Base-by-base conservation (phyloP, 108 stramenopile genomes). In the Mayamaea pseudoterrestris region DNA sequence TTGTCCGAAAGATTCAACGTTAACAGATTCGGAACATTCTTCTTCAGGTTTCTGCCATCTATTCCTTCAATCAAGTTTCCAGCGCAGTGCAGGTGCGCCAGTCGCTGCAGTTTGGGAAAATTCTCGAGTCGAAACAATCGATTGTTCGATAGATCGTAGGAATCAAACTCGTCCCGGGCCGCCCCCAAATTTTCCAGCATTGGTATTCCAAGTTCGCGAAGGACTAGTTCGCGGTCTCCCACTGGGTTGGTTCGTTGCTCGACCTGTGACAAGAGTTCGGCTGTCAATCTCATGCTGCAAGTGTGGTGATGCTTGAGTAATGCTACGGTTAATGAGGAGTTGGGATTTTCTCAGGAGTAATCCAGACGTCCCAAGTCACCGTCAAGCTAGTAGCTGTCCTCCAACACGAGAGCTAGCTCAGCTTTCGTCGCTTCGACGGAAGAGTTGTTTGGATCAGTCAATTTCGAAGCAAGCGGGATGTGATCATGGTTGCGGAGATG, bases 271-370 rank as follows among this genome's bases (percentile, higher is more conserved):
- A 89, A 48, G 17, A 84, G 48, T 45, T 89, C 72, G 13, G 87
- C 82, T 1, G 82, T 81, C 58, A 89, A 68, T 57, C 87, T 71
- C 87, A 89, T 89, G n/a, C n/a, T n/a, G n/a, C n/a, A n/a, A n/a
- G n/a, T n/a, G n/a, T n/a, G n/a, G n/a, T n/a, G n/a, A n/a, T n/a
- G n/a, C n/a, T n/a, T n/a, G n/a, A n/a, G n/a, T n/a, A n/a, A n/a
- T n/a, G n/a, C n/a, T n/a, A n/a, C n/a, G n/a, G n/a, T n/a, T n/a
- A n/a, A n/a, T n/a, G n/a, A n/a, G n/a, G n/a, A n/a, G n/a, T n/a
- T n/a, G n/a, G n/a, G n/a, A n/a, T n/a, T n/a, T n/a, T n/a, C n/a
- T n/a, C n/a, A n/a, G n/a, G n/a, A n/a, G n/a, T n/a, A n/a, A n/a
- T n/a, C n/a, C n/a, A n/a, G n/a, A n/a, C n/a, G n/a, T n/a, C n/a